Base-by-base conservation (phyloP, 306 rosid species). In the Purshia tridentata region DNA sequence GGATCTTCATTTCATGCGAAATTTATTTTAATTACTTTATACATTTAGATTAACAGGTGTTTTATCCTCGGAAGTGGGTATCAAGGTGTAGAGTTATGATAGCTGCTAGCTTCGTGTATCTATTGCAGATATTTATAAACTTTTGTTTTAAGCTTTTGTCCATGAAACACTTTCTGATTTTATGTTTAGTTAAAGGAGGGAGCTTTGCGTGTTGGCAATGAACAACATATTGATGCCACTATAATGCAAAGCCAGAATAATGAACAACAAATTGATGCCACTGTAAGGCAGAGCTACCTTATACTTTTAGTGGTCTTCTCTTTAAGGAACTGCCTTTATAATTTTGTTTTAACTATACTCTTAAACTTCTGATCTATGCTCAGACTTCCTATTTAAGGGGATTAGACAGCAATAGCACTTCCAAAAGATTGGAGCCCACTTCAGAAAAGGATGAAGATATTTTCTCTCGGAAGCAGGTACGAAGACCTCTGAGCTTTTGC, bases 261-360 rank as follows among this genome's bases (percentile, higher is more conserved):
- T 41, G 60, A 49, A 51, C 72, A 14, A 15, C 73, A 70, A 18
- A 20, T 23, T 71, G 69, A 60, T 46, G 35, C 52, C 50, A 73
- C 52, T 11, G 76, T 78, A 66, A 71, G 81, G 55, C 20, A 54
- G 19, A 9, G 16, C 39, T 71, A 23, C 63, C 46, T 45, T 70
- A 51, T 65, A 56, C 23, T 11, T 59, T 6, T 51, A 72, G 18
- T 40, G 6, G 67, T 60, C 39, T 57, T 72, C 58, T 16, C 7
- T 76, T 20, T 56, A 68, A 29, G 50, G 54, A 52, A 55, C n/a
- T 45, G 8, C 39, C 56, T 55, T 70, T 29, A 29, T 29, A 29
- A 29, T 29, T 29, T 29, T 29, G 35, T 29, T 29, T 29, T 29
- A 29, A 1, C 50, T 9, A 2, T 23, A 22, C 23, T 19, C 20